Evolutionary conservation across 345 rosid species (phyloP).

Genomic region (Limnanthes douglasii): DNA sequence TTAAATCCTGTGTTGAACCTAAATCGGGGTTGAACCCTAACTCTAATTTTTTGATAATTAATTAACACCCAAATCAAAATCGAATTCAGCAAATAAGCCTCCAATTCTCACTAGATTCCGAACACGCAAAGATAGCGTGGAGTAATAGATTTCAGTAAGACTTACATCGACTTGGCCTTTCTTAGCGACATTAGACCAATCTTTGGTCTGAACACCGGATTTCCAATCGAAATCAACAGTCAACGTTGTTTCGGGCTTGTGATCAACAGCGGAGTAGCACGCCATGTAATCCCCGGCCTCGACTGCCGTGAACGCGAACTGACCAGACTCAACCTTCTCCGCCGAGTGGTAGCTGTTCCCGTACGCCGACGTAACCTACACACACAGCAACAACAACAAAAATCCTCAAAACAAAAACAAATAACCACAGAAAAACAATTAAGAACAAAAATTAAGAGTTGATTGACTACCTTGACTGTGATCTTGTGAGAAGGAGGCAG

Average conservation of each 20-base stretch:
- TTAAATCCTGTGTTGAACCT: too few species aligned
- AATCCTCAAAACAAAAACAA: not conserved
- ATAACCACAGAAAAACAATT: not conserved
- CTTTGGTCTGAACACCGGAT: constrained; percentile 66
- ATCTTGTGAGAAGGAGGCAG: constrained; percentile 57
- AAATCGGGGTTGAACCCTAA: too few species aligned
- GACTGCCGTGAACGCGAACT: constrained; percentile 74
- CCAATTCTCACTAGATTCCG: too few species aligned
- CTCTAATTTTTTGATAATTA: too few species aligned
- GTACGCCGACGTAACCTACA: constrained; percentile 65
- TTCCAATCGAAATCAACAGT: constrained; percentile 85
- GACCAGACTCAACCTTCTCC: constrained; percentile 53
- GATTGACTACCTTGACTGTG: constrained; percentile 41
- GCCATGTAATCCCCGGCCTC: constrained; percentile 80
- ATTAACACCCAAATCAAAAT: constrained; percentile 8
- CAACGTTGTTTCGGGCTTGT: constrained; percentile 31
- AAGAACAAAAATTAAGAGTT: not conserved
- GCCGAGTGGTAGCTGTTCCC: constrained; percentile 64
- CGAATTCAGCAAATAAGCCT: too few species aligned
- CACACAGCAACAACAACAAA: not conserved
- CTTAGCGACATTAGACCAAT: constrained; percentile 81
- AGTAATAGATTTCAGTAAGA: not conserved
- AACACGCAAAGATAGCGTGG: not conserved
- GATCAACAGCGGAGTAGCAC: constrained; percentile 63
- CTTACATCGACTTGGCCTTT: constrained; percentile 81